Evolutionary conservation across 164 flowering plant genomes (phyloP), one percentile per base, ranked within the genome.

Genomic region (Liquidambar formosana): DNA sequence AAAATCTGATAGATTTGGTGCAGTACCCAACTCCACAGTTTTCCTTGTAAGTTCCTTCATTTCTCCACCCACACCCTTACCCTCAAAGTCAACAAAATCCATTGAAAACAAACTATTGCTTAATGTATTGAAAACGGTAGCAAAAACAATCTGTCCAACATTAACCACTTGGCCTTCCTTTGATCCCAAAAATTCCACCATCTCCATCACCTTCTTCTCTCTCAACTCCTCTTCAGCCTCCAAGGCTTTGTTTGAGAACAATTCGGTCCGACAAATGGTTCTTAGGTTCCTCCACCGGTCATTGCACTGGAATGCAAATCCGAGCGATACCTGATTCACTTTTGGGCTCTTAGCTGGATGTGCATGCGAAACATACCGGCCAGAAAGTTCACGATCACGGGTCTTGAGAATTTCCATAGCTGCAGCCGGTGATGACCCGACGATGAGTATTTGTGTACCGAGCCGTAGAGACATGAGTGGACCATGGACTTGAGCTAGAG

Each of bases 201-300:
- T 70, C 33, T 82, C 75, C 18, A 8, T 43, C 59, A 67, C 76
- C 54, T 79, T 82, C 45, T 43, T 33, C 67, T 82, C 84, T 48
- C 85, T 75, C 44, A 75, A 0, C 3, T 43, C 14, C 5, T 74
- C 74, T 65, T 78, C 82, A 14, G 61, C 44, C 46, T 80, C 78
- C 19, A 84, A 53, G 53, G 75, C 72, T 65, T 75, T 80, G 2
- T 57, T 52, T 0, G 84, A 65, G 26, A 84, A 84, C n/a, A 84
- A 63, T 46, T 80, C 81, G 0, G 75, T 72, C 48, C 81, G 72
- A 44, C 80, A 84, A 13, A 80, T 10, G n/a, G 77, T 71, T 3
- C 88, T 43, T 4, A 84, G 43, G 12, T 38, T 21, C 71, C 72
- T 82, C 88, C 88, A 84, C 0, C 47, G 25, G 0, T 82, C 82